Evolutionary conservation across 768 basidiomycete species (phyloP).

Genomic region (Holtermannia corniformis): DNA sequence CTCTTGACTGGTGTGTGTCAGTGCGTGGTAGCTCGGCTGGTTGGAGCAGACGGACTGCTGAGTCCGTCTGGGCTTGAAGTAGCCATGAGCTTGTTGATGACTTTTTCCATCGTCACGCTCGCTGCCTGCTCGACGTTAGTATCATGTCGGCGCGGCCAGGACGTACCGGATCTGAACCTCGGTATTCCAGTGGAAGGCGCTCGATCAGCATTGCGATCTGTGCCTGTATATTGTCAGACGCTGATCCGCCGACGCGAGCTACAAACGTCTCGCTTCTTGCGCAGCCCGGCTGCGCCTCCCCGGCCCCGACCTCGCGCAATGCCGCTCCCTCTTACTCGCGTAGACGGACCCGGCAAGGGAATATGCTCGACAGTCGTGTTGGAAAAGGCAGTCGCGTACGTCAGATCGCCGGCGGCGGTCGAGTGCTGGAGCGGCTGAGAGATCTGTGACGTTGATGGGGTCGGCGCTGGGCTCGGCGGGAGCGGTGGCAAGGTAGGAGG

Average conservation of each 20-base stretch:
- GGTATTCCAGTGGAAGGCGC: slow-evolving; percentile 76
- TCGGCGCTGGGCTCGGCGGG: slow-evolving; percentile 2
- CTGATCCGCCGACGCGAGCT: no score
- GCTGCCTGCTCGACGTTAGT: slow-evolving; percentile 11
- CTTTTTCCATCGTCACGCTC: slow-evolving; percentile 43
- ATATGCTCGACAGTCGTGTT: slow-evolving; percentile 16
- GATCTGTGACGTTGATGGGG: no score
- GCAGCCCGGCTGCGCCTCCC: slow-evolving; percentile 36
- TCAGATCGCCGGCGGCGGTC: slow-evolving; percentile 23
- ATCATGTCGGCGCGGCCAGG: background rate
- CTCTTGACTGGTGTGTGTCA: slow-evolving; percentile 53
- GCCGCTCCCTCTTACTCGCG: slow-evolving; percentile 40
- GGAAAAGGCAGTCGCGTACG: slow-evolving; percentile 35
- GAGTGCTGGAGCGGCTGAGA: background rate
- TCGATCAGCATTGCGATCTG: slow-evolving; percentile 59
- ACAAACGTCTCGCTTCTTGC: slow-evolving; percentile 49
- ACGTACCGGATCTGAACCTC: slow-evolving; percentile 75
- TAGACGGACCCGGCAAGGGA: slow-evolving; percentile 38
- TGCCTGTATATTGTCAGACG: no score
- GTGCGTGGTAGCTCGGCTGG: background rate
- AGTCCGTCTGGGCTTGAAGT: background rate
- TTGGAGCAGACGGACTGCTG: slow-evolving; percentile 9
- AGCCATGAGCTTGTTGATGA: background rate
- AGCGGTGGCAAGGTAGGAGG: background rate
- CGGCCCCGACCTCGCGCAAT: slow-evolving; percentile 45